Base-by-base conservation (phyloP, 805 yeast species). In the Isabelozyma heimii region DNA sequence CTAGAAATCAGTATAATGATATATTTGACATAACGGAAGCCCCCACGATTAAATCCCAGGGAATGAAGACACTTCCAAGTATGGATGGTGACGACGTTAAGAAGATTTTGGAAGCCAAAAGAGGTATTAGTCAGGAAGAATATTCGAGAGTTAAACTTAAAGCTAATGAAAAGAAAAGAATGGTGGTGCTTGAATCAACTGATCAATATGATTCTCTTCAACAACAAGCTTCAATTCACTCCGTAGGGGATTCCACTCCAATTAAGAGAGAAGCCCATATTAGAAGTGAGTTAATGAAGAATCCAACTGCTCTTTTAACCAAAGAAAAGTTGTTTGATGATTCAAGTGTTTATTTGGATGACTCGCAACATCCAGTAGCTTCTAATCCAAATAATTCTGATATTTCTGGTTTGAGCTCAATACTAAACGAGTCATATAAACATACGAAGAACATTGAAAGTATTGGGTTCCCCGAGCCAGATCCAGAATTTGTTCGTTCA, bases 31-130 rank as follows among this genome's bases (percentile, higher is more conserved):
- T 47, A 2, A 27, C 42, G 10, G 33, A 39, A 13, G 49, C 63
- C 47, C 65, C 73, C n/a, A 75, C 80, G 5, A 76, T 76, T 20
- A 67, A 63, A 48, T 59, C 75, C n/a, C 61, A 59, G 28, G 80
- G 80, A 13, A 75, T 76, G 79, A 73, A 69, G 48, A 75, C 79
- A 2, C 65, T 75, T 42, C 80, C 81, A 43, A 75, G 79, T 52
- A 76, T 76, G 79, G 77, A 75, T 49, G 62, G 67, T 13, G 72
- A 72, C 41, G 80, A 76, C 47, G 73, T 76, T 8, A 66, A 70
- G 53, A 62, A 66, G 48, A 74, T 76, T 33, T 57, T 72, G 57
- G 66, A 59, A 48, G 61, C 72, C 46, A 73, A 72, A 47, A 61
- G 65, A 37, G 69, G 67, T 8, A 65, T 74, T 40, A 65, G 71